These are phyloP conservation scores for Aureobasidium namibiae DNA, from an alignment of 2,329 filamentous ascomycete species.

Conservation along the genomic window DNA sequence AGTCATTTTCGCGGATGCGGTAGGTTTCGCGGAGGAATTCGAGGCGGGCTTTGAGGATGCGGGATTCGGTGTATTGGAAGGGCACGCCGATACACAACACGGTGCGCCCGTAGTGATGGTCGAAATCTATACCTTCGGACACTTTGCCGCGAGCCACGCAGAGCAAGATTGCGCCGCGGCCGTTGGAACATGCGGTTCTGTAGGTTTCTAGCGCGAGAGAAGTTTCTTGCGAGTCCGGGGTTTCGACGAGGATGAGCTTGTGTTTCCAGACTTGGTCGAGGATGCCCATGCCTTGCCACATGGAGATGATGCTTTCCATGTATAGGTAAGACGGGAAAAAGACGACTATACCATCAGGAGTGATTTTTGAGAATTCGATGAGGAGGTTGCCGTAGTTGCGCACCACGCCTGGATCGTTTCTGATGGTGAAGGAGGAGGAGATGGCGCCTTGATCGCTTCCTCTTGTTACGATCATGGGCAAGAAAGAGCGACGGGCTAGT, in stretches of 20 bases:
- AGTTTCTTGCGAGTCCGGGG: conserved; percentile 93
- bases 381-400: conserved; percentile 91
- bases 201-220: conserved; percentile 93
- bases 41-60: conserved; percentile 88
- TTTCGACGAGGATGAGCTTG: conserved; percentile 96
- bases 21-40: conserved; percentile 97
- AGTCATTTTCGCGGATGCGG: conserved; percentile 93
- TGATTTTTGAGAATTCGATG: conserved; percentile 92
- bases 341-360: conserved; percentile 94
- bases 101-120: conserved; percentile 94
- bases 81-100: conserved; percentile 95
- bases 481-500: conserved; percentile 82
- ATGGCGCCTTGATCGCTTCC: conserved; percentile 91
- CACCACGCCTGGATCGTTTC: conserved; percentile 93
- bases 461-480: conserved; percentile 94
- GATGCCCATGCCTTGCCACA: conserved; percentile 99
- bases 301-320: conserved; percentile 98
- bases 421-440: conserved; percentile 87
- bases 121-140: conserved; percentile 96
- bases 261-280: conserved; percentile 98
- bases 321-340: conserved; percentile 99
- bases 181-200: conserved; percentile 94
- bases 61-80: conserved; percentile 97
- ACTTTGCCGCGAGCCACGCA: conserved; percentile 97
- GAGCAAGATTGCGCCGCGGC: conserved; percentile 81